These are phyloP conservation scores for Voacanga thouarsii DNA, from an alignment of 257 asterid species.

Conservation along the genomic window DNA sequence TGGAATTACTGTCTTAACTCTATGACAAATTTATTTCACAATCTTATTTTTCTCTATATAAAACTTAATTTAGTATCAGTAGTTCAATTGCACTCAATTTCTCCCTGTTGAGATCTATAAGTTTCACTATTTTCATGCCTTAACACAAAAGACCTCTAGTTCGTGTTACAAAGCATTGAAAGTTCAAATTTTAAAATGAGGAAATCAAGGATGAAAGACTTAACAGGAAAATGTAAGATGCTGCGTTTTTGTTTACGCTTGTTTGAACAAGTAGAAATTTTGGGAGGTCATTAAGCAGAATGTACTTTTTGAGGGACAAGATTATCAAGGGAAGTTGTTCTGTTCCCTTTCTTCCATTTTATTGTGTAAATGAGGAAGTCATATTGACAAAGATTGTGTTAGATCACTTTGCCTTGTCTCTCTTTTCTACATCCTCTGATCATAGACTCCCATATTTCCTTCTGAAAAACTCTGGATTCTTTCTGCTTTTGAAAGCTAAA, in stretches of 20 bases:
- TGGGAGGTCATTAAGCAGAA: neutral
- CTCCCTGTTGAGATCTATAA: neutral
- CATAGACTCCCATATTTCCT: neutral
- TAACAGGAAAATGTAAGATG: neutral
- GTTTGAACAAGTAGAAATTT: neutral
- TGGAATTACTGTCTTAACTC: neutral
- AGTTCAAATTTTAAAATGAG: neutral
- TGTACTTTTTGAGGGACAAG: neutral
- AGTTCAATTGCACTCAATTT: neutral
- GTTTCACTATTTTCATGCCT: neutral
- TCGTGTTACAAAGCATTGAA: neutral
- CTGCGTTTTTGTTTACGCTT: neutral
- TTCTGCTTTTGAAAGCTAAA: neutral
- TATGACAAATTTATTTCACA: neutral
- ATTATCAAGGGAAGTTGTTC: neutral
- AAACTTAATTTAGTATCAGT: neutral
- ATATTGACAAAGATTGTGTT: neutral
- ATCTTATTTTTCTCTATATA: neutral
- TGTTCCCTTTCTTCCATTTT: neutral
- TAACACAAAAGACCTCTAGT: neutral
- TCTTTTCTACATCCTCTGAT: neutral
- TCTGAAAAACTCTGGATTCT: neutral
- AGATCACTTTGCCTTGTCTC: neutral
- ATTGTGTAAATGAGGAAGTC: neutral
- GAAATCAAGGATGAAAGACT: neutral